A percentile compares a stretch with the other conserved stretches of the same genome.
phyloP scores from a whole-genome alignment of 352 stramenopile species.

The Pythium rishiriense region DNA sequence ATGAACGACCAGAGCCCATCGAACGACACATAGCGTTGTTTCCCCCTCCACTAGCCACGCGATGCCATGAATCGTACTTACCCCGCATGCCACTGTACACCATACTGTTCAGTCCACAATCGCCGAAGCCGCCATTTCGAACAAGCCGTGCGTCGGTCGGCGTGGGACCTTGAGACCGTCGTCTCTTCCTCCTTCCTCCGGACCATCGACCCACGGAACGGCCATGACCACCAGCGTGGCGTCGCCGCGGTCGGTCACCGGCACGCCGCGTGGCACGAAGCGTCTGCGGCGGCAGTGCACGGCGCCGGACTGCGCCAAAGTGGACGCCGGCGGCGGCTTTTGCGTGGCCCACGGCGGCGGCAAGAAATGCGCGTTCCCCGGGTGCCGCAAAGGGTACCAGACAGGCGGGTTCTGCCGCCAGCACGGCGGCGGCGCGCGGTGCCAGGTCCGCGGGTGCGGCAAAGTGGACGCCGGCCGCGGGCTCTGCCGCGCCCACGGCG shows the following conservation, averaged over 20 bases:
- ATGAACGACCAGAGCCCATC: too few species aligned
- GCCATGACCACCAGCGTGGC: slow-evolving; percentile 14
- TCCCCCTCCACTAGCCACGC: too few species aligned
- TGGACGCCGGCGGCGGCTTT: slow-evolving; percentile 77
- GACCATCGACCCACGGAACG: too few species aligned
- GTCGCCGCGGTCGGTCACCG: slow-evolving; percentile 13
- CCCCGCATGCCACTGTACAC: too few species aligned
- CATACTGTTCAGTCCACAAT: too few species aligned
- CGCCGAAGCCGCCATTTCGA: too few species aligned
- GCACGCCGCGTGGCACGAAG: slow-evolving; percentile 16
- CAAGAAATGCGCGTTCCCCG: slow-evolving; percentile 74
- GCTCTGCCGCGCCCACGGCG: slow-evolving; percentile 72
- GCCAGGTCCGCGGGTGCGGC: slow-evolving; percentile 62
- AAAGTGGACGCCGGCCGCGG: slow-evolving; percentile 82
- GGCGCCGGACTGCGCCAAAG: slow-evolving; percentile 52
- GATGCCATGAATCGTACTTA: too few species aligned
- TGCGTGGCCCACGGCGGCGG: slow-evolving; percentile 85
- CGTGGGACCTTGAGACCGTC: too few species aligned
- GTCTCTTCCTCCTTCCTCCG: background rate
- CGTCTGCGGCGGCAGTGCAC: slow-evolving; percentile 62
- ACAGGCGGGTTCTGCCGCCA: slow-evolving; percentile 74
- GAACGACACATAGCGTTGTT: too few species aligned
- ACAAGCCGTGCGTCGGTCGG: too few species aligned
- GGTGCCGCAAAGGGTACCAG: slow-evolving; percentile 78
- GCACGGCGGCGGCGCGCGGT: slow-evolving; percentile 76